Evolutionary conservation across 345 rosid genomes (phyloP).

Genomic region (Sonneratia caseolaris): DNA sequence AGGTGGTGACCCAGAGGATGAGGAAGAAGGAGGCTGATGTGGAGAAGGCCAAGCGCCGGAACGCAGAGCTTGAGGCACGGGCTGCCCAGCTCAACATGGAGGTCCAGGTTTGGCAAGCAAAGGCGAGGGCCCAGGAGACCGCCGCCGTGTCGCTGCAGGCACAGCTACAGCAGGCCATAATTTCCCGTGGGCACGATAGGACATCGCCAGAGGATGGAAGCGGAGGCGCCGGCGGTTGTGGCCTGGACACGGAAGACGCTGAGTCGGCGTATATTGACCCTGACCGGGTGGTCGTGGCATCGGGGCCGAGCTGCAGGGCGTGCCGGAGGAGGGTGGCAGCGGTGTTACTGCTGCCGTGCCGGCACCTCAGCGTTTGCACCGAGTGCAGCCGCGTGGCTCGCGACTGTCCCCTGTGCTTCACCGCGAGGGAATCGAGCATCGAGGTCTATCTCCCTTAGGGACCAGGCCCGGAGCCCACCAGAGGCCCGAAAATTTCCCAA

Average conservation of each 20-base stretch:
- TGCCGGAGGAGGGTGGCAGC: conserved; percentile 8
- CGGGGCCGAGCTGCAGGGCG: conserved; percentile 6
- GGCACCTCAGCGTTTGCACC: conserved; percentile 6
- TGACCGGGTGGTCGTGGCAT: background rate
- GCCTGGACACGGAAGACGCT: conserved; percentile 6
- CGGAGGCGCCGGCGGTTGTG: background rate
- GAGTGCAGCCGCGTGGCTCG: conserved; percentile 48
- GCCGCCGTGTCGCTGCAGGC: conserved; percentile 72
- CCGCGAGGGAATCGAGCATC: conserved; percentile 52
- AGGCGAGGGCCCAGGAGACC: conserved; percentile 74
- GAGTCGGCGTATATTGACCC: conserved; percentile 10
- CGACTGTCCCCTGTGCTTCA: conserved; percentile 72
- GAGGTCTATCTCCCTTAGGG: conserved; percentile 50
- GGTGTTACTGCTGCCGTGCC: conserved; percentile 9
- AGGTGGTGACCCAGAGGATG: conserved; percentile 45
- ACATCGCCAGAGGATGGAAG: background rate
- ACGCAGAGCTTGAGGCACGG: conserved; percentile 75
- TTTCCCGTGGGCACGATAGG: conserved; percentile 5
- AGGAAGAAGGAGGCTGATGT: conserved; percentile 63
- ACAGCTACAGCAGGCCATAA: conserved; percentile 57
- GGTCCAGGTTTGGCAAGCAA: conserved; percentile 77
- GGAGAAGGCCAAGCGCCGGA: conserved; percentile 62
- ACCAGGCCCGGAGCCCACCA: conserved; percentile 10
- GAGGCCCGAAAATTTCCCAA: background rate
- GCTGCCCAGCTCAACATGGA: conserved; percentile 69